Evolutionary conservation across 352 stramenopile genomes (phyloP), one percentile per base, ranked within the genome.

Genomic region (Pythium sukuiense): DNA sequence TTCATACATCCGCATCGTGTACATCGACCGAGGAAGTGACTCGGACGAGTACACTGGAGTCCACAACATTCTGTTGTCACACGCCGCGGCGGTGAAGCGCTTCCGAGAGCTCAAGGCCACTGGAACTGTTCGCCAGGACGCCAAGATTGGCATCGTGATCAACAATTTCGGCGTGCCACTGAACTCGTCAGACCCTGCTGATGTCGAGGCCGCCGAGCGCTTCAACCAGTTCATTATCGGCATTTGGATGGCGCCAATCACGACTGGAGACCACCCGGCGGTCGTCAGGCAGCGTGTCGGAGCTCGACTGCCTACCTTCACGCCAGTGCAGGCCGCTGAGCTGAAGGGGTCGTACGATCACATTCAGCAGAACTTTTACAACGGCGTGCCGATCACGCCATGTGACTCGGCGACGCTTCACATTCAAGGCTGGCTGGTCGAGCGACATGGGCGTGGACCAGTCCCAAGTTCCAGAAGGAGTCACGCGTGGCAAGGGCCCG

Each of bases 1-100:
- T 76, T 92, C 76, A 16, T 87, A 96, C 13, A 52, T 61, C 1
- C 64, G 57, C 1, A 49, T 59, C 2, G 67, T 69, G 11, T 81
- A 83, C 29, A 79, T 81, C 49, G 79, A 79, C 32, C 89, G 90
- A 30, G 60, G 69, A n/a, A 84, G 76, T 16, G 70, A 60, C 33
- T 7, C 9, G 8, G 67, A 81, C 45, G 66, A 61, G 37, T 89
- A 86, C 65, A 66, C 61, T 2, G 76, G 59, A 0, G 83, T 74
- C 2, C 96, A 98, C 73, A 81, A 98, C 73, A 67, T 98, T 45
- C 67, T 98, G 13, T 68, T 97, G 13, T 79, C 90, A 0, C 95
- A 98, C 73, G 86, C 85, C 3, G 39, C 65, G 6, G 89, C 87
- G 1, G 93, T 97, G 6, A 49, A 82, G 33, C 69, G 91, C 13